Percentiles rank a stretch among this genome's conserved stretches.
Evolutionary conservation across 768 basidiomycete genomes (phyloP).

Genomic region (Solioccasus polychromus): DNA sequence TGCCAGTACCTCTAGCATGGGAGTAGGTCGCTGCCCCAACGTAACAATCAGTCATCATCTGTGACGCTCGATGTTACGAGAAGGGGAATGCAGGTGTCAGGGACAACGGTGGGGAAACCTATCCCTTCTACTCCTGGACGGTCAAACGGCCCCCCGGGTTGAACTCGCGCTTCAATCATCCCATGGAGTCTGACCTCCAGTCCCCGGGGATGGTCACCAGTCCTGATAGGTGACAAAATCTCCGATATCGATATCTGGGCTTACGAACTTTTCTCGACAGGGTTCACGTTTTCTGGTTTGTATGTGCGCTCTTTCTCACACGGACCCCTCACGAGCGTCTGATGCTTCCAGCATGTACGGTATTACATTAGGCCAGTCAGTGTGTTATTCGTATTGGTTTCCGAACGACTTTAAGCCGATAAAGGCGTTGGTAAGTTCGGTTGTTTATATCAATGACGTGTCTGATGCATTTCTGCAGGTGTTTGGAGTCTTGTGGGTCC

Average conservation of each 20-base stretch:
- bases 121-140: too few relatives aligned
- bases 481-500: not conserved
- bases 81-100: too few relatives aligned
- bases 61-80: too few relatives aligned
- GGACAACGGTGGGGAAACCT: too few relatives aligned
- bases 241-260: not conserved
- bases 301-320: not conserved
- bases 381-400: conserved; percentile 12
- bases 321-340: not conserved
- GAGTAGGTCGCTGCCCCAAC: too few relatives aligned
- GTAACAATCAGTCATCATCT: too few relatives aligned
- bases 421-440: conserved; percentile 2
- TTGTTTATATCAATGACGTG: not conserved
- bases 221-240: conserved; percentile 3
- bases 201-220: not conserved
- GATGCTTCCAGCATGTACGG: conserved; percentile 9
- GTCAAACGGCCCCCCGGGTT: too few relatives aligned
- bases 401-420: conserved; percentile 2
- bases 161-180: too few relatives aligned
- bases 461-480: conserved; percentile 6
- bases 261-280: not conserved
- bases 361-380: conserved; percentile 6
- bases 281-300: conserved; percentile 1
- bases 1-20: too few relatives aligned
- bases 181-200: too few relatives aligned